Evolutionary conservation across 2,329 filamentous ascomycete species (phyloP), one percentile per base, ranked within the genome.

Genomic region (Neophaeococcomyces aloes): DNA sequence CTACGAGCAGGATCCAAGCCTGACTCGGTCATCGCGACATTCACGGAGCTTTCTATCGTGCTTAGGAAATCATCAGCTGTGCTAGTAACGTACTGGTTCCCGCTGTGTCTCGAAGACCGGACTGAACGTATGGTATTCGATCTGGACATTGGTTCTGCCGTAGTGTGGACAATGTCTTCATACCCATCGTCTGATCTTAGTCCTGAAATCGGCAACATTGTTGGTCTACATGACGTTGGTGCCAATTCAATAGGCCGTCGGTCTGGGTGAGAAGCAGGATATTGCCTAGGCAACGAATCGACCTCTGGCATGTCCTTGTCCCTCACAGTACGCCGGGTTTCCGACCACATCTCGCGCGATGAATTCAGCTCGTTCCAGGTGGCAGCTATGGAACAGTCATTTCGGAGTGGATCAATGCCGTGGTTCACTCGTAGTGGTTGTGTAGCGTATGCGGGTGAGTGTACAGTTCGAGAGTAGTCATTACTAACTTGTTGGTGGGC

Each of bases 1-100:
- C 39, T 42, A 10, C 21, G 29, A 25, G 39, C 8, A 14, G 11
- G 30, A 15, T 13, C 21, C 4, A 34, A n/a, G 18, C 39, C 19
- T 14, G 39, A 35, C 25, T 42, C 39, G 18, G 39, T 30, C 39
- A 42, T 42, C 23, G 34, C 39, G 4, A 35, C 31, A 29, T 42
- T 30, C 3, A 42, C 29, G 11, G 33, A 31, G 3, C 30, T 31
- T 18, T 42, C 39, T 19, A 42, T 34, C 4, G 39, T 35, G 29
- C 39, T 42, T 17, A 42, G 14, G 19, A 42, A 42, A 23, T 42
- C 39, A 4, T 42, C 39, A 29, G 39, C 39, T 6, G 31, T 13
- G 21, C 8, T 29, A 25, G 30, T 19, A 18, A 19, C 8, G 7
- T 35, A 30, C n/a, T 27, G 19, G 4, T 15, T 27, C 23, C 10